Base-by-base conservation (phyloP, 1,284 basidiomycete genomes). In the Boletus holoroseus region DNA sequence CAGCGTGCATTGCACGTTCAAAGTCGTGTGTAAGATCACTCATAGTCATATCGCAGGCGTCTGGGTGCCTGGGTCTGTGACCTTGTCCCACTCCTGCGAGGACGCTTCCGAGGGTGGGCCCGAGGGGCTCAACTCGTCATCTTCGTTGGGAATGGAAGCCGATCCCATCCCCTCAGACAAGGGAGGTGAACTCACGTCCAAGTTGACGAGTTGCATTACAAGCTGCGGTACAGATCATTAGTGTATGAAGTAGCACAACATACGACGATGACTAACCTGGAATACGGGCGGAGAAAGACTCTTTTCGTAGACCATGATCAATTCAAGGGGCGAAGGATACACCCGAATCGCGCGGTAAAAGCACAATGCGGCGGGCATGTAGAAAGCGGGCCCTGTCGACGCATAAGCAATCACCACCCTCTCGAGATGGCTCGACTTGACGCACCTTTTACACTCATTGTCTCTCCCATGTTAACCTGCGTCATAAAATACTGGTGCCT, bases 311-410 rank as follows among this genome's bases (percentile, higher is more conserved):
- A 97, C 91, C 68, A 85, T 80, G 60, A 95, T 85, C 58, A 97
- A 81, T 69, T 97, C 94, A 39, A 93, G 82, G 9, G 93, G 92
- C 43, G 88, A 82, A 50, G 94, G 95, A 74, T 98, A 99, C 40
- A 96, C 94, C 53, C 91, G 83, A 56, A 98, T 81, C 5, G 93
- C 95, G 53, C 90, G 83, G 79, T 87, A 98, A 81, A 98, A 98
- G 48, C 87, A 82, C 63, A 91, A 74, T 26, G 96, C 94, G 7
- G 95, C 87, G 16, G 84, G 77, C 41, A 95, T 76, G 63, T 87
- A 75, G 70, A 83, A 83, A 35, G 77, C 71, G 41, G 89, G 86
- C 37, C 91, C 92, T 94, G 58, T 13, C n/a, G 44, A 38, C 35
- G 9, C 39, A 45, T 54, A 40, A 51, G 47, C 37, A 38, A 43